Conservation (phyloP, 345 rosid species). For the Stellera chamaejasme region DNA sequence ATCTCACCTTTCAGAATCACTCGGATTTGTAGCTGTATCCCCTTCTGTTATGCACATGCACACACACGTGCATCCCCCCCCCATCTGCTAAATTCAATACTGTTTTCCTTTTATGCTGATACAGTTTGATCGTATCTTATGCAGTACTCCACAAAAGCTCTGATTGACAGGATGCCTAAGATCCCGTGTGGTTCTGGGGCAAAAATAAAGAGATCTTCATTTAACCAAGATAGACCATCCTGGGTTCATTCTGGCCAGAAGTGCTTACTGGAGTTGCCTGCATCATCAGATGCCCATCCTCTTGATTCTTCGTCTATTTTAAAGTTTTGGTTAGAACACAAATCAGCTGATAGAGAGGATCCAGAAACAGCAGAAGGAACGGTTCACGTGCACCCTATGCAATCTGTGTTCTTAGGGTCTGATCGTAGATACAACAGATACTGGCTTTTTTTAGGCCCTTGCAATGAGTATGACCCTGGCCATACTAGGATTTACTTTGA, state of each 20-base stretch:
- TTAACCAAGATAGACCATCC: constrained; percentile 46
- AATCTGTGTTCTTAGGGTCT: constrained; percentile 84
- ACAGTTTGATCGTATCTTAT: background rate
- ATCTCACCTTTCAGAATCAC: too few species aligned
- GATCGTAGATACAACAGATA: constrained; percentile 94
- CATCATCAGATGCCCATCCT: constrained; percentile 43
- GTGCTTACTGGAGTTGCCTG: constrained; percentile 19
- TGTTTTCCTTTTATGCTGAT: too few species aligned
- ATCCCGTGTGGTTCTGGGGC: constrained; percentile 71
- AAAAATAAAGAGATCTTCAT: constrained; percentile 69
- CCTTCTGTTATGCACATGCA: too few species aligned
- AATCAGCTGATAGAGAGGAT: constrained; percentile 20
- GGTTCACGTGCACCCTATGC: constrained; percentile 60
- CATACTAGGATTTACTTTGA: constrained; percentile 93
- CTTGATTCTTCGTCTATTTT: constrained; percentile 58
- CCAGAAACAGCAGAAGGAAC: constrained; percentile 26
- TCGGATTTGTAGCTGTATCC: too few species aligned
- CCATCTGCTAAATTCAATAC: too few species aligned
- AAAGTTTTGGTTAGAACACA: constrained; percentile 23
- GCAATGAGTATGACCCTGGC: constrained; percentile 75
- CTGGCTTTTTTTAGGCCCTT: constrained; percentile 99
- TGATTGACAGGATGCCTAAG: constrained; percentile 34
- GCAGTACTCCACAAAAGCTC: constrained; percentile 48
- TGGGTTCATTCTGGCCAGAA: constrained; percentile 52
- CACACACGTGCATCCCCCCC: too few species aligned